phyloP scores from a whole-genome alignment of 768 basidiomycete species.

The Butyriboletus loyo region DNA sequence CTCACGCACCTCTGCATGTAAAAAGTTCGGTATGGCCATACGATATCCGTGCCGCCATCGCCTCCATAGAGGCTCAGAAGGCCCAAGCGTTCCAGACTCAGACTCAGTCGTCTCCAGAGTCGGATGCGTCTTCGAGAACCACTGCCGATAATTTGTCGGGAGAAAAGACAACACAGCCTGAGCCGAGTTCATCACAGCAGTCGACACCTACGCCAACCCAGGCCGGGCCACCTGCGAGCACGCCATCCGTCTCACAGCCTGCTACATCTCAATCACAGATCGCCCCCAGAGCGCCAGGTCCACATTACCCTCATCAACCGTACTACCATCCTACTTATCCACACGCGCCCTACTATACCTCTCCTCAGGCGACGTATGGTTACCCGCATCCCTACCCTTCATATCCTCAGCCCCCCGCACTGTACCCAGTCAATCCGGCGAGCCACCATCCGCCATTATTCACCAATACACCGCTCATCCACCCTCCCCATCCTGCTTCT shows the following conservation, averaged over 20 bases:
- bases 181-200: slow-evolving; percentile 18
- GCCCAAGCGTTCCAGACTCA: slow-evolving; percentile 22
- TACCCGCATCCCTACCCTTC: slow-evolving; percentile 40
- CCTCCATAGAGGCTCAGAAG: slow-evolving; percentile 39
- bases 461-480: slow-evolving; percentile 35
- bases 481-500: slow-evolving; percentile 31
- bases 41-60: slow-evolving; percentile 64
- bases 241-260: slow-evolving; percentile 17
- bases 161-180: slow-evolving; percentile 13
- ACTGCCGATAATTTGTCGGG: slow-evolving; percentile 11
- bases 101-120: slow-evolving; percentile 11
- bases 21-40: slow-evolving; percentile 70
- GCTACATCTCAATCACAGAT: slow-evolving; percentile 18
- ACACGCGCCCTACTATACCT: slow-evolving; percentile 63
- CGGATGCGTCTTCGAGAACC: slow-evolving; percentile 11
- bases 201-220: slow-evolving; percentile 24
- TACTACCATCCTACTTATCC: slow-evolving; percentile 62
- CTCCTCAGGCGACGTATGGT: slow-evolving; percentile 34
- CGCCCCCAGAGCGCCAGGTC: slow-evolving; percentile 22
- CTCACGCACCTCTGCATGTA: slow-evolving; percentile 62
- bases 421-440: slow-evolving; percentile 30
- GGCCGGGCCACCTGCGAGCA: slow-evolving; percentile 19
- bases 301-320: slow-evolving; percentile 51
- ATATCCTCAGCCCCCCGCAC: slow-evolving; percentile 31
- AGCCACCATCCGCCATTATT: slow-evolving; percentile 31